Evolutionary conservation across 2,329 filamentous ascomycete genomes (phyloP), one percentile per base, ranked within the genome.

Genomic region (Scopulariopsis brevicaulis): DNA sequence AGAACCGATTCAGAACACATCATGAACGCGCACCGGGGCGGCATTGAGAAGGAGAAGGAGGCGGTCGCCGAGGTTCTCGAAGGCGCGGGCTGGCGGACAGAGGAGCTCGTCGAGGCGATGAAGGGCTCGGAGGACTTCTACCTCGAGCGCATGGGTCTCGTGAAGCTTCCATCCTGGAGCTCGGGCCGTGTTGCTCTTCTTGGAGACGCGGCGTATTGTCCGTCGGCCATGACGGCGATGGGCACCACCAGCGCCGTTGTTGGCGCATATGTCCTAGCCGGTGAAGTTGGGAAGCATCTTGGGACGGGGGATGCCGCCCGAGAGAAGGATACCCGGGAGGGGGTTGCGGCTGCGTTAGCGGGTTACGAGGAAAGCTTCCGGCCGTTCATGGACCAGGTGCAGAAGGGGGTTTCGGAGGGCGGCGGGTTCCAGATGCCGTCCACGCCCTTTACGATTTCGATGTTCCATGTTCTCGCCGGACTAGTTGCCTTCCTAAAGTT

Each of bases 231-330:
- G 4, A 77, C 74, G 0, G 82, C 81, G 0, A 74, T 77, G 69
- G 80, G 81, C 0, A 81, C 78, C 0, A 76, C 74, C 1, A 62
- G 71, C 0, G 74, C 74, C 0, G 63, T 84, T 0, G 64, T 78
- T 0, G 76, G 76, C 0, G 78, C 79, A 0, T 85, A 84, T 63
- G 67, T 82, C 2, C 69, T 85, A 4, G 81, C 81, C 0, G 82
- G 82, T 1, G 81, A 82, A 66, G 66, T 80, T 15, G 64, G 66
- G 25, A 65, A 65, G 35, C 64, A 70, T 40, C 62, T 62, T 11
- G 18, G 65, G 3, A n/a, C 68, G 1, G 70, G 70, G 0, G 65
- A 70, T 25, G 63, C 65, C 2, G 71, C 7, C 12, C 7, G 70
- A 68, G 28, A 32, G 20, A 20, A 5, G 25, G 20, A 22, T 10